These are phyloP conservation scores for Ambrosia trifida DNA, from an alignment of 129 eudicot genomes.

Conservation along the genomic window DNA sequence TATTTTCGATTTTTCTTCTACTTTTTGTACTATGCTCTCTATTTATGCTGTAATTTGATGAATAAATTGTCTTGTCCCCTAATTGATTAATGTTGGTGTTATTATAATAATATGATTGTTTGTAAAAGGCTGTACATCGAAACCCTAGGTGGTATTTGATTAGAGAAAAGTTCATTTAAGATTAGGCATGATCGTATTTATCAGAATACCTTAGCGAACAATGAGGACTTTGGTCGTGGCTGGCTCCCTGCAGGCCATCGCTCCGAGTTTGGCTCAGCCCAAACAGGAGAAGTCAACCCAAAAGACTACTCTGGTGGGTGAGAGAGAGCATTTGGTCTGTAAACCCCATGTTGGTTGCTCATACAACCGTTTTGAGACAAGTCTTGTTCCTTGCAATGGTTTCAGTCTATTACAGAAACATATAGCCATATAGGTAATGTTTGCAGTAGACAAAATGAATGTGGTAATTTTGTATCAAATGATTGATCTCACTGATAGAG, in stretches of 20 bases:
- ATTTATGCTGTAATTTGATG: not conserved
- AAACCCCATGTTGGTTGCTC: too few species aligned
- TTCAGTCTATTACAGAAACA: not conserved
- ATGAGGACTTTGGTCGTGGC: too few species aligned
- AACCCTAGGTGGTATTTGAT: conserved; percentile 36
- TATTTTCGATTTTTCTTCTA: not conserved
- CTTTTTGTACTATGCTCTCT: not conserved
- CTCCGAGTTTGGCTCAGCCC: too few species aligned
- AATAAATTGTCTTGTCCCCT: not conserved
- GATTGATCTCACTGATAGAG: not conserved
- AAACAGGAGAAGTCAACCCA: too few species aligned
- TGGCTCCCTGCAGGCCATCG: too few species aligned
- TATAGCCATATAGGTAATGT: not conserved
- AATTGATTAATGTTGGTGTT: conserved; percentile 20
- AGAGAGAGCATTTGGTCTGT: too few species aligned
- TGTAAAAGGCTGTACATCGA: not conserved
- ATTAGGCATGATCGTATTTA: not conserved
- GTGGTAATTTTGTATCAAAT: not conserved
- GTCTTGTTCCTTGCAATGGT: too few species aligned
- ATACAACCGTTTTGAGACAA: too few species aligned
- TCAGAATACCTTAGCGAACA: not conserved
- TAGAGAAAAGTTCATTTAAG: not conserved
- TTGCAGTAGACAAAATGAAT: not conserved
- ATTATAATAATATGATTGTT: conserved; percentile 1
- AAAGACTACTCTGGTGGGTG: too few species aligned